A percentile compares a stretch with the other conserved stretches of the same genome.
These are phyloP conservation scores for Fusarium ramigenum DNA, from an alignment of 2,329 filamentous ascomycete species.

Conservation along the genomic window DNA sequence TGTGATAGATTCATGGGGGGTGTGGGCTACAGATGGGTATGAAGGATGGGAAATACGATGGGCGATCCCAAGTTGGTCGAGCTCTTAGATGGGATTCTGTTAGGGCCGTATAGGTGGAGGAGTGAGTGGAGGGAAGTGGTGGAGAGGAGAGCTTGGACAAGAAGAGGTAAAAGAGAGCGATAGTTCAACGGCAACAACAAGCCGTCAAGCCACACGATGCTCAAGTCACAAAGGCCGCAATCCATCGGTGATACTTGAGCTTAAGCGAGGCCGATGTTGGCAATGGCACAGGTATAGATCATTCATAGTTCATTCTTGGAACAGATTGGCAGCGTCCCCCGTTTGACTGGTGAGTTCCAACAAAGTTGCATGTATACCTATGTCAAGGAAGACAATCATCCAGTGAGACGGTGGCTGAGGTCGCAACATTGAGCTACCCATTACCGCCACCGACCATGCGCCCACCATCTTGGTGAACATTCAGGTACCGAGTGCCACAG, in stretches of 20 bases:
- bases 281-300: neutral
- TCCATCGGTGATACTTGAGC: neutral
- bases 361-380: neutral
- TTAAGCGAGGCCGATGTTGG: neutral
- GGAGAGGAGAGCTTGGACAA: constrained; percentile 32
- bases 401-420: constrained; percentile 29
- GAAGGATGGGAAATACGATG: constrained; percentile 37
- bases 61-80: constrained; percentile 36
- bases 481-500: constrained; percentile 38
- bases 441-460: constrained; percentile 27
- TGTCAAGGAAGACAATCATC: constrained; percentile 9
- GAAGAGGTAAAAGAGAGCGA: constrained; percentile 5
- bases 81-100: constrained; percentile 37
- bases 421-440: constrained; percentile 9
- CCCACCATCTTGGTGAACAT: constrained; percentile 27
- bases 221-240: constrained; percentile 1
- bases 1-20: constrained; percentile 35
- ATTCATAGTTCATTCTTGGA: constrained; percentile 7
- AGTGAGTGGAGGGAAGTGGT: constrained; percentile 36
- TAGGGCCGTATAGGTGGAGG: constrained; percentile 31
- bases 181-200: neutral
- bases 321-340: constrained; percentile 10
- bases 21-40: constrained; percentile 30
- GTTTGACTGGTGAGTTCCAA: constrained; percentile 1
- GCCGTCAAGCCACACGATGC: constrained; percentile 22